Percentiles rank a stretch among this genome's conserved stretches.
Evolutionary conservation across 495 filamentous ascomycete genomes (phyloP).

Genomic region (Tuber melanosporum): DNA sequence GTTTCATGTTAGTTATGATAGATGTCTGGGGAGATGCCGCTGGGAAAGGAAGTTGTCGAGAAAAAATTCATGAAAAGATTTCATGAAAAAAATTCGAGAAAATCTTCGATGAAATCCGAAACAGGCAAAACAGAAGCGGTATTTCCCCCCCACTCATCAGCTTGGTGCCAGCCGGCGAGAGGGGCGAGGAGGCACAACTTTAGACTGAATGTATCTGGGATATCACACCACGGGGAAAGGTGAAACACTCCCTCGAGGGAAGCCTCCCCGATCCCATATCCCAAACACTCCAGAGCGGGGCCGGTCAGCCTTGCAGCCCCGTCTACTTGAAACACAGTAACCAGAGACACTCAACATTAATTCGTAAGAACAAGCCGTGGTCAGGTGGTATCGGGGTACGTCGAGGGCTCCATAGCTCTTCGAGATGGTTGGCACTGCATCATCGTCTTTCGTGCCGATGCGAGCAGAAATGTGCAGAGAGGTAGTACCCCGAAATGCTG

Average conservation of each 20-base stretch:
- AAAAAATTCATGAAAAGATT: background rate
- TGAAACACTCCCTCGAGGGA: background rate
- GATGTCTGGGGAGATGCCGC: background rate
- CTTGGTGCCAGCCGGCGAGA: background rate
- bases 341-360: background rate
- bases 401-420: background rate
- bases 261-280: background rate
- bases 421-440: background rate
- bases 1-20: background rate
- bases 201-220: background rate
- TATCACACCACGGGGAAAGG: background rate
- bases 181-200: background rate
- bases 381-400: background rate
- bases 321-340: background rate
- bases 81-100: background rate
- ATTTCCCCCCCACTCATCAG: background rate
- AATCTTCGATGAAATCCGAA: background rate
- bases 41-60: background rate
- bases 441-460: background rate
- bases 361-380: background rate
- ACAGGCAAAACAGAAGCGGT: background rate
- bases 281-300: background rate
- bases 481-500: background rate
- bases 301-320: background rate
- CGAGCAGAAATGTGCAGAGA: background rate